Base-by-base conservation (phyloP, 1,284 basidiomycete genomes). In the Papiliotrema nemorosa region DNA sequence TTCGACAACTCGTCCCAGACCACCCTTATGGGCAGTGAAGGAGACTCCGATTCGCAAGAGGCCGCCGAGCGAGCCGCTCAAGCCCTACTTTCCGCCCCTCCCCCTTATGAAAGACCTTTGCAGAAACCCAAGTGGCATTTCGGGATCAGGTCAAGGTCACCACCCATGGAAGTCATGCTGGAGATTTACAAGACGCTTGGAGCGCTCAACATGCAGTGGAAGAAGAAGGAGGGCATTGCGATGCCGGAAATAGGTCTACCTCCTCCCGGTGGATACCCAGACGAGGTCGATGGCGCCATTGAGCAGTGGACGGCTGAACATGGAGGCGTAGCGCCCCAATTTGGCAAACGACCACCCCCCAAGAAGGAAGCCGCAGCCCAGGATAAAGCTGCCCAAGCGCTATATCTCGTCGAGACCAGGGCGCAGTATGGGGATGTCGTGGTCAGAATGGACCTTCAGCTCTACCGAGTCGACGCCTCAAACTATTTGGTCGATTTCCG, bases 401-500 rank as follows among this genome's bases (percentile, higher is more conserved):
- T 98, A 35, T 98, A 93, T 76, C 93, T 91, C 73, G 87, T 97
- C 38, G 93, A 98, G 78, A 94, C 93, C 14, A 78, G 94, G 43
- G 91, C 90, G 36, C 78, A 90, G 54, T 86, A 93, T 43, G 84
- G 89, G 62, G 87, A 92, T 66, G 86, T 93, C 21, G 90, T 96
- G 74, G 90, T 94, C 70, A 53, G 87, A 24, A 97, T 97, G 93
- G 96, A 97, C 75, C 80, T 98, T 2, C 92, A 97, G 64, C 80
- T 97, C 39, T 98, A 97, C 73, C 87, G 89, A 78, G 90, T 97
- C 24, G 94, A 98, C 72, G 85, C 86, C 31, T 84, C 87, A 69
- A 97, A 97, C 76, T 98, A 97, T 74, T 82, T 98, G 27, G 96
- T 98, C 55, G 94, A 98, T 70, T 98, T 99, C 77, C 84, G 96